Base-by-base conservation (phyloP, 139 green algal genomes). In the Pycnococcus provasolii region DNA sequence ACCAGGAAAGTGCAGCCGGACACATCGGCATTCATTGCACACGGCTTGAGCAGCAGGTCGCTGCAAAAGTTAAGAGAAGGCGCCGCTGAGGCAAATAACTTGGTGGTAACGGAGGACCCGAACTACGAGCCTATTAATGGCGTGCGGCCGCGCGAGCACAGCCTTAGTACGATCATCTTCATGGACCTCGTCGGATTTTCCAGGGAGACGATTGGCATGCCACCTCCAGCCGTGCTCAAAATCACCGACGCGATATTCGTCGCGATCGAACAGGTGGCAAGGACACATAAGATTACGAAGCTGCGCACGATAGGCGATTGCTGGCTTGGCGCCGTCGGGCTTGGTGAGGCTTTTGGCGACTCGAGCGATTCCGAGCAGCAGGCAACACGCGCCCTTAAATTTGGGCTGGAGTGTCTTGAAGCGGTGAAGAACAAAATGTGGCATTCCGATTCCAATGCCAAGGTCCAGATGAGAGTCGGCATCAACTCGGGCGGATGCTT, bases 121-220 rank as follows among this genome's bases (percentile, higher is more conserved):
- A 11, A 55, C 48, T 55, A 37, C 48, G 9, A 55, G 48, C 48
- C 48, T 9, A 9, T 55, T 11, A 55, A 55, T 11, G 48, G 48
- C 48, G 48, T 55, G 48, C 48, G 48, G 48, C 48, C 55, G 55
- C 55, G 58, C 4, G 42, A 51, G 26, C 58, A 64, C 58, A 8
- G 4, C 13, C 4, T 5, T 40, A 13, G 37, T 4, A 64, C 41
- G 5, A 39, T 64, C 9, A 64, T 64, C n/a, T 64, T 64, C 58
- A 47, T 45, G 37, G 58, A 64, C 58, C 37, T 64, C 6, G 58
- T 64, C 41, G 58, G 42, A 8, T 64, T 64, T 13, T 47, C 9
- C 6, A 9, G 4, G 5, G 40, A 45, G 58, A 37, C 8, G 13
- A 9, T 39, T 8, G 26, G 11, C 4, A 40, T 64, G 13, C 37